Base-by-base conservation (phyloP, 2,329 filamentous ascomycete genomes). In the Acrodontium crateriforme region DNA sequence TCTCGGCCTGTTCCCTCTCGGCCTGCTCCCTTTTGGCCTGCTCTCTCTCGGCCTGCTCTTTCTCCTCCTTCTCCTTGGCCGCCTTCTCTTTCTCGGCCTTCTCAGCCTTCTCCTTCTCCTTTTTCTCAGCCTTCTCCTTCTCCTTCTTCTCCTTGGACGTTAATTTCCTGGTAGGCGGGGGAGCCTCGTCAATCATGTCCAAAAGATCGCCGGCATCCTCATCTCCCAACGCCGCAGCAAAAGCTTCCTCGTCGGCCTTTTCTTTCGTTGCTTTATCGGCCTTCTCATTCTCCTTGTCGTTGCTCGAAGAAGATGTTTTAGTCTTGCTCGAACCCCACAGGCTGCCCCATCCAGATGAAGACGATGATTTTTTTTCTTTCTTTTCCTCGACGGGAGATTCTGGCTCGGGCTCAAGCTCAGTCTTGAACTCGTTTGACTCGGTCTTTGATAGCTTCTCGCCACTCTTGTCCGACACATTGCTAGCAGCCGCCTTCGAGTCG, bases 261-360 rank as follows among this genome's bases (percentile, higher is more conserved):
- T 40, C 54, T 30, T 43, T 55, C 28, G 55, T 52, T 26, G 54
- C 59, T 31, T 62, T 58, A 18, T 52, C 46, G 20, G 50, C 49
- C 41, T 60, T 59, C 32, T 62, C 55, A 30, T 60, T 57, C 33
- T 66, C 60, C 27, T 63, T 60, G 24, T 42, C 38, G 28, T 45
- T 45, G 23, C 45, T 46, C 26, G 20, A 10, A 22, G 20, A 37
- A 27, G 49, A 42, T 9, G 46, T 36, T 39, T 55, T 59, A 34
- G 48, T 46, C 37, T 62, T 63, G 18, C 54, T 41, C 28, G 40
- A 44, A 12, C 20, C 20, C 20, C 20, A 22, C n/a, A 22, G 20
- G 13, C 20, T 22, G 20, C 20, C 8, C 13, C 20, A 10, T 12
- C 20, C n/a, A 12, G 10, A n/a, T 22, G 20, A 22, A 5, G 20